Conservation (phyloP, 2,329 filamentous ascomycete genomes). For the Colletotrichum chlorophyti region DNA sequence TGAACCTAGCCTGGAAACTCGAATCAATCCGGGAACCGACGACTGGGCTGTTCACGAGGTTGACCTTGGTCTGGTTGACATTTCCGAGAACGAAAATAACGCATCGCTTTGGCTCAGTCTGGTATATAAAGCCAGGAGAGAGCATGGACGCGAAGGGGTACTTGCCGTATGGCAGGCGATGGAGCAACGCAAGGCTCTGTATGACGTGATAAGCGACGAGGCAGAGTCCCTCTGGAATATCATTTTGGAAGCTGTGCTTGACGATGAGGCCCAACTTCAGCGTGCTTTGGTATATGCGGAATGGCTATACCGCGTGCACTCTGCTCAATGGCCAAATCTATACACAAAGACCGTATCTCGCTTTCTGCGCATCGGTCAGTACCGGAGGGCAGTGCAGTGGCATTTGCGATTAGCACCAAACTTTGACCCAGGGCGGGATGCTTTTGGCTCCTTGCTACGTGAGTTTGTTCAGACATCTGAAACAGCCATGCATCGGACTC, state of each 20-base stretch:
- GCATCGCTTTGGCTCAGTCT: constrained; percentile 31
- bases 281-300: constrained; percentile 47
- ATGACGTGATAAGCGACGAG: constrained; percentile 32
- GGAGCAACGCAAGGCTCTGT: constrained; percentile 31
- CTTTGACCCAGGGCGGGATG: constrained; percentile 48
- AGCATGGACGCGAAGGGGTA: constrained; percentile 32
- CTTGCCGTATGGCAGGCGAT: constrained; percentile 36
- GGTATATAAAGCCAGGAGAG: constrained; percentile 30
- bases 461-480: constrained; percentile 48
- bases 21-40: not conserved
- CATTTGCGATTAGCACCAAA: constrained; percentile 51
- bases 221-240: constrained; percentile 38
- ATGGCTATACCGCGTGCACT: constrained; percentile 47
- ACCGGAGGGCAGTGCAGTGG: constrained; percentile 51
- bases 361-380: constrained; percentile 47
- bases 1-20: not conserved
- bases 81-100: constrained; percentile 24
- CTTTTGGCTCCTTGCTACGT: constrained; percentile 51
- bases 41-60: not conserved
- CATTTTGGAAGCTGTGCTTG: constrained; percentile 37
- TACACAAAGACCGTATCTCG: constrained; percentile 54
- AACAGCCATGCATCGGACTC: constrained; percentile 43
- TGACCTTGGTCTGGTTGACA: not conserved
- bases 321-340: constrained; percentile 55
- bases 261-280: constrained; percentile 35